These are phyloP conservation scores for Ogataea salicorniae DNA, from an alignment of 805 yeast species.

Conservation along the genomic window DNA sequence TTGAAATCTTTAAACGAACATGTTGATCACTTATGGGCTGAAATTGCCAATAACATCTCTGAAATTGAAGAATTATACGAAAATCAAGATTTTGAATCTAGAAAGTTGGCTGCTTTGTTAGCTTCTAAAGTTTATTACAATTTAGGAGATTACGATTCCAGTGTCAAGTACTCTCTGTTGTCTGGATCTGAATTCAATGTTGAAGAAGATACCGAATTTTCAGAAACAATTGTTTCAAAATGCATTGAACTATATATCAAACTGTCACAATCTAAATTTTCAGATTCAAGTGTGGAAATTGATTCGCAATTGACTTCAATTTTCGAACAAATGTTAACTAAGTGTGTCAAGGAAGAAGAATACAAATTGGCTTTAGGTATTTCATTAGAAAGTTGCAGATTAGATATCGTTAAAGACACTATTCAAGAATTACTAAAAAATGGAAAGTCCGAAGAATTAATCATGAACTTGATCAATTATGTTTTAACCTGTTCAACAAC, in stretches of 20 bases:
- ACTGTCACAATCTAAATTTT: slow-evolving; percentile 48
- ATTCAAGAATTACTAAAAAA: slow-evolving; percentile 35
- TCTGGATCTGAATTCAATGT: slow-evolving; percentile 80
- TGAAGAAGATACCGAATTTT: slow-evolving; percentile 73
- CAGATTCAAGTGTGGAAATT: slow-evolving; percentile 31
- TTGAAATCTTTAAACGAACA: slow-evolving; percentile 71
- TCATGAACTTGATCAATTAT: slow-evolving; percentile 58
- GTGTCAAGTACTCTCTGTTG: slow-evolving; percentile 81
- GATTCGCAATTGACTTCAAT: slow-evolving; percentile 62
- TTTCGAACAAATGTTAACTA: slow-evolving; percentile 81
- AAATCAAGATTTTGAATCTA: slow-evolving; percentile 62
- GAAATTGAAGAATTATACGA: slow-evolving; percentile 91
- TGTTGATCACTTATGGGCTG: slow-evolving; percentile 95
- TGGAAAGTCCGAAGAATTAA: slow-evolving; percentile 44
- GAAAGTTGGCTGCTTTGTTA: slow-evolving; percentile 82
- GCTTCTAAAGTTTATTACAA: slow-evolving; percentile 89
- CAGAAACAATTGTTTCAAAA: slow-evolving; percentile 89
- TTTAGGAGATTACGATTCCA: slow-evolving; percentile 87
- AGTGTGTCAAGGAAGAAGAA: slow-evolving; percentile 70
- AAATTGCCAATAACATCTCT: slow-evolving; percentile 83
- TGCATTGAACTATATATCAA: slow-evolving; percentile 80
- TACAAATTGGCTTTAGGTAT: slow-evolving; percentile 82
- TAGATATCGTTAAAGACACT: slow-evolving; percentile 68
- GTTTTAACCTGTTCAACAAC: slow-evolving; percentile 69
- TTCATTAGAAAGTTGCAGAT: slow-evolving; percentile 79